Base-by-base conservation (phyloP, 108 stramenopile species). In the Cyclotella kingstonii region DNA sequence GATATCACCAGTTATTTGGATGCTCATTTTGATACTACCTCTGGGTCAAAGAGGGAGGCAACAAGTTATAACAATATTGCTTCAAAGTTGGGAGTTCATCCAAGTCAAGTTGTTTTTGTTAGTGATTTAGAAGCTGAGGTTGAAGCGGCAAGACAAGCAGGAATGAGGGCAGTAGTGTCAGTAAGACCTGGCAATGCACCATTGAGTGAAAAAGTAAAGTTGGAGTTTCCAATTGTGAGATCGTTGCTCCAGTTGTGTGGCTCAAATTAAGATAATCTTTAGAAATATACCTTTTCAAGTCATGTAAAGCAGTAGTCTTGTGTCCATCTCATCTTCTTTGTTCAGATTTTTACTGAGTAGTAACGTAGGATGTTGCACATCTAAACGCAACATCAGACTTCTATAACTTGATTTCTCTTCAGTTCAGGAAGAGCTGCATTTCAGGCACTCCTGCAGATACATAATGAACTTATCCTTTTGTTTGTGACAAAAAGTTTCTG, bases 131-230 rank as follows among this genome's bases (percentile, higher is more conserved):
- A 85, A 33, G 90, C 56, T 6, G 97, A 98, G 60, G 73, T 94
- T 5, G 54, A 60, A 35, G 94, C 95, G 6, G 94, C 97, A 1
- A 44, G 60, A 39, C 84, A 75, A 25, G 95, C 95, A 10, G 92
- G 92, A 5, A 78, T 95, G 66, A 48, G 63, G 41, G 65, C 77
- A 31, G 64, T 90, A 31, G 78, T 96, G 63, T 77, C 83, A 1
- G 75, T 90, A 10, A 74, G 97, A 36, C 93, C 94, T 0, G 97
- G 97, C 8, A 98, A 98, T 68, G 88, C 76, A 23, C 80, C 88
- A 3, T 50, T 95, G 29, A 59, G 79, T 12, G 28, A 54, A 22
- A 35, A 59, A 18, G 76, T 56, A 4, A 77, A 79, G 48, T 8
- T 11, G 21, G 54, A 56, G 5, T 85, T 79, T 52, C 86, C 86